These are phyloP conservation scores for Xylaria venustula DNA, from an alignment of 495 filamentous ascomycete species.

Conservation along the genomic window DNA sequence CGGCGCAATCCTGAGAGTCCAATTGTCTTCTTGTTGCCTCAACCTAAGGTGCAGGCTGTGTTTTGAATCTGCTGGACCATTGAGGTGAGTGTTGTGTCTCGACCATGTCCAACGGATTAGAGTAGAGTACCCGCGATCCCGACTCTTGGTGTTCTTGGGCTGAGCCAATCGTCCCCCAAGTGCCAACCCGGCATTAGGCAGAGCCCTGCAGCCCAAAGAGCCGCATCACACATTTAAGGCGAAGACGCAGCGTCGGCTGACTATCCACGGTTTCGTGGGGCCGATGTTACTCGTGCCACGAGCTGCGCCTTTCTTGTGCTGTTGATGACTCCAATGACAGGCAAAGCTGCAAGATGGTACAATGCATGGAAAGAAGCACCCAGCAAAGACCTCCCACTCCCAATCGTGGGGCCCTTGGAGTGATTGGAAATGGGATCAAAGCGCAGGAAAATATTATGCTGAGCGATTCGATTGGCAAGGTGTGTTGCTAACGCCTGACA, in stretches of 20 bases:
- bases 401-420: slow-evolving; percentile 28
- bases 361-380: slow-evolving; percentile 31
- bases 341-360: slow-evolving; percentile 31
- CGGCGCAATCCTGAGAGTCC: slow-evolving; percentile 17
- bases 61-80: slow-evolving; percentile 24
- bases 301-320: slow-evolving; percentile 13
- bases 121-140: slow-evolving; percentile 20
- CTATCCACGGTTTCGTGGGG: slow-evolving; percentile 17
- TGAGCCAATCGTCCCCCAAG: slow-evolving; percentile 15
- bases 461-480: slow-evolving; percentile 27
- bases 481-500: slow-evolving; percentile 16
- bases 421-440: slow-evolving; percentile 29
- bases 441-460: slow-evolving; percentile 23
- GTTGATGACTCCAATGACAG: slow-evolving; percentile 7
- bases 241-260: slow-evolving; percentile 17
- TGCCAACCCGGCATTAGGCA: slow-evolving; percentile 4
- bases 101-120: slow-evolving; percentile 1
- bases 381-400: slow-evolving; percentile 19
- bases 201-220: slow-evolving; percentile 21
- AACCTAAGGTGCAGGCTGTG: slow-evolving; percentile 18
- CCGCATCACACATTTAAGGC: slow-evolving; percentile 29
- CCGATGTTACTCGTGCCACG: slow-evolving; percentile 10
- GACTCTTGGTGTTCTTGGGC: slow-evolving; percentile 10
- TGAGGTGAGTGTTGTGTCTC: slow-evolving; percentile 18
- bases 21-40: slow-evolving; percentile 20